Percentiles rank a stretch among this genome's conserved stretches.
Evolutionary conservation across 2,329 filamentous ascomycete species (phyloP).

Genomic region (Apiospora arundinis): DNA sequence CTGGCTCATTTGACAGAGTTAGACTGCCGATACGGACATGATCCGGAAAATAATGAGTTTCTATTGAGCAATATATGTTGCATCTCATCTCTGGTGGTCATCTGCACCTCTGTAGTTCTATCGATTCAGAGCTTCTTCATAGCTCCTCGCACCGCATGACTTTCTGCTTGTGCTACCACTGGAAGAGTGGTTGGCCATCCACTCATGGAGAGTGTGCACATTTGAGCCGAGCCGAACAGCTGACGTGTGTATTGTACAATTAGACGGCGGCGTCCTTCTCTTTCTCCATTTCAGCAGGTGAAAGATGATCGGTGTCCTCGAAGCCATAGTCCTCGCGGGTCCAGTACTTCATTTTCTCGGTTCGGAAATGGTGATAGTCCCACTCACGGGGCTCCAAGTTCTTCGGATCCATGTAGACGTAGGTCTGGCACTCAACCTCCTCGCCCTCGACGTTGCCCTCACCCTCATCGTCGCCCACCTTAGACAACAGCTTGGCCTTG

Average conservation of each 20-base stretch:
- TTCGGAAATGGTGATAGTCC: conserved; percentile 85
- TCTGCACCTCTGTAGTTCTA: neutral
- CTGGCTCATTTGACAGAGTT: neutral
- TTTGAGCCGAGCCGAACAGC: neutral
- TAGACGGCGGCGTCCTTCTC: conserved; percentile 34
- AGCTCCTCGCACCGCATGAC: neutral
- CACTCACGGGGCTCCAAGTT: conserved; percentile 77
- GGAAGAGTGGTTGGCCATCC: neutral
- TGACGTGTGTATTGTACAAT: conserved; percentile 29
- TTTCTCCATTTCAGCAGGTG: conserved; percentile 30
- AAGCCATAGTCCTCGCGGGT: conserved; percentile 57
- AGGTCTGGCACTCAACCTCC: conserved; percentile 63
- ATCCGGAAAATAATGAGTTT: neutral
- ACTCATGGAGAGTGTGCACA: neutral
- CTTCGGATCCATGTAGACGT: conserved; percentile 63
- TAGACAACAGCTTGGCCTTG: conserved; percentile 43
- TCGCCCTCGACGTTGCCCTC: conserved; percentile 39
- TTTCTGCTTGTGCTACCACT: neutral
- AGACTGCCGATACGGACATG: neutral
- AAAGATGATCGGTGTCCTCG: conserved; percentile 42
- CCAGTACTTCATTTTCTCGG: conserved; percentile 70
- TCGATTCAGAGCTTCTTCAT: neutral
- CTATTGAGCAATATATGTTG: neutral
- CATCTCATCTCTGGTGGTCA: neutral
- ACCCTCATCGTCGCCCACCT: conserved; percentile 18